Evolutionary conservation across 768 basidiomycete genomes (phyloP), one percentile per base, ranked within the genome.

Genomic region (Mrakia hoshinonis): DNA sequence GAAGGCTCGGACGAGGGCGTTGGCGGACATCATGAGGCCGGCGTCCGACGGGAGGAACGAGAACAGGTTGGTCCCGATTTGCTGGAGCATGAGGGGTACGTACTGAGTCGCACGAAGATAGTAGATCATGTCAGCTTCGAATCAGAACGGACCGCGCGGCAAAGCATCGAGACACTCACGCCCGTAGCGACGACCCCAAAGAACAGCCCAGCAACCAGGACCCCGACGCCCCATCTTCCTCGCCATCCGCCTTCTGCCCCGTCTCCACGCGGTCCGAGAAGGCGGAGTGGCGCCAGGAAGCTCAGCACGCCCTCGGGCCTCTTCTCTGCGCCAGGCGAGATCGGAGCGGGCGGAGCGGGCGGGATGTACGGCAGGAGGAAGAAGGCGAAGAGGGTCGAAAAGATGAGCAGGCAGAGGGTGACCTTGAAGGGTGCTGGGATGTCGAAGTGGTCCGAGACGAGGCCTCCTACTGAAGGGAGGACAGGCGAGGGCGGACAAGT

Each of bases 381-480:
- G 24, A 66, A 70, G 0, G 75, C 76, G 70, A 75, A 75, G 67
- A 78, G 58, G 0, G 77, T 78, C 39, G 74, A 75, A 54, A 74
- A 73, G 49, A 75, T 74, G 13, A 79, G 72, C 15, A 78, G 74
- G 55, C 54, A 60, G 64, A 79, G 73, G 11, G 79, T 75, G 34
- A 75, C 70, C 67, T 76, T 64, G 72, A 79, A 80, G 2, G 79
- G 79, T 0, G 78, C 75, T 13, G 74, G 58, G 5, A 73, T 55
- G 34, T 75, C 75, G 38, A 77, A 68, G 54, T 47, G 31, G 26
- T 76, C 75, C 3, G 72, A 74, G 34, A 75, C 60, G 1, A 74
- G 24, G 0, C 76, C 76, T 31, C 75, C 75, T 13, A 68, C 34
- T 13, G 73, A 29, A 29, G 26, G 54, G 26, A 12, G 36, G 36